A percentile compares a stretch with the other conserved stretches of the same genome.
These are phyloP conservation scores for Ganoderma lucidum DNA, from an alignment of 1,284 basidiomycete species.

Conservation along the genomic window DNA sequence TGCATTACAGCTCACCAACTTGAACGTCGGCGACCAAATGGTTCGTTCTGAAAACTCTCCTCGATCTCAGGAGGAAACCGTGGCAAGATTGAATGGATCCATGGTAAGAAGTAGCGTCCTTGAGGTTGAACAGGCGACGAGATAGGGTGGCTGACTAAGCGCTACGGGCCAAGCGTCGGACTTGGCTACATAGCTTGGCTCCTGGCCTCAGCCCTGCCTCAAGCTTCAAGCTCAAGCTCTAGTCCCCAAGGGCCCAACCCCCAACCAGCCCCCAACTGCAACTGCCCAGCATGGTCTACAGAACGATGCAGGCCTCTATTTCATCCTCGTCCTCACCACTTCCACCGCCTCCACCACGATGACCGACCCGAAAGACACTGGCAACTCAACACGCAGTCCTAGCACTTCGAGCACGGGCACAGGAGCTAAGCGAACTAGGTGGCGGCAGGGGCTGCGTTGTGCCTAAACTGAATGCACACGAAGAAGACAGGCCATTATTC, in stretches of 20 bases:
- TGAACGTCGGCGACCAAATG: neutral
- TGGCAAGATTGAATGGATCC: too few relatives aligned
- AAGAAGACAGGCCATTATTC: constrained; percentile 53
- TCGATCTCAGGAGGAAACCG: too few relatives aligned
- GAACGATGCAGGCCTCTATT: neutral
- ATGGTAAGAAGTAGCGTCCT: neutral
- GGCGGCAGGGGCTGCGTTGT: constrained; percentile 53
- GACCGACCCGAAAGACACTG: neutral
- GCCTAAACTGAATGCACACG: constrained; percentile 58
- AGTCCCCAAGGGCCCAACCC: too few relatives aligned
- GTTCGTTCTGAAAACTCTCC: too few relatives aligned
- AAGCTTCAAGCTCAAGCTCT: too few relatives aligned
- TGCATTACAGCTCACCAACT: neutral
- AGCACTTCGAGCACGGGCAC: constrained; percentile 24
- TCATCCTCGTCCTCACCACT: neutral
- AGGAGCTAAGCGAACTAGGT: constrained; percentile 37
- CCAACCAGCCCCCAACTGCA: neutral
- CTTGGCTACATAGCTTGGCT: too few relatives aligned
- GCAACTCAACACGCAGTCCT: neutral
- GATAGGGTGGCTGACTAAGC: neutral
- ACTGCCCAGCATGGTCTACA: neutral
- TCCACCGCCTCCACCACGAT: neutral
- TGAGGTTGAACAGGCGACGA: neutral
- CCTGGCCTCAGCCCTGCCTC: too few relatives aligned
- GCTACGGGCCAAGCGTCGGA: too few relatives aligned